A percentile compares a stretch with the other conserved stretches of the same genome.
Conservation (phyloP, 2,329 filamentous ascomycete genomes). For the Claviceps humidiphila region DNA sequence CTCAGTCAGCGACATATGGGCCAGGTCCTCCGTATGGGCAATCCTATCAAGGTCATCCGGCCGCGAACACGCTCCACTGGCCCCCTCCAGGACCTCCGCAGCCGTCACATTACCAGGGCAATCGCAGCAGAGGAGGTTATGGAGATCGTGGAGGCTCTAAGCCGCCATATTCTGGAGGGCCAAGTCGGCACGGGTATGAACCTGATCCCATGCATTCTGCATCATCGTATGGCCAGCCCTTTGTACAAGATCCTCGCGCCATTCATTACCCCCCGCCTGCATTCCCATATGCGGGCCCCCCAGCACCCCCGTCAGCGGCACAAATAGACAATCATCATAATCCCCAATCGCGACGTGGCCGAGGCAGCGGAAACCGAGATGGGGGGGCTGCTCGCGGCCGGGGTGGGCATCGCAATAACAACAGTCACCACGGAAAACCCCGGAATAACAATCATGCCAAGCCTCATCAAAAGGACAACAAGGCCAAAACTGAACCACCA, state of each 20-base stretch:
- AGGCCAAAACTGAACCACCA: constrained; percentile 25
- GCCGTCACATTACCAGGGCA: constrained; percentile 22
- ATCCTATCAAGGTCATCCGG: constrained; percentile 23
- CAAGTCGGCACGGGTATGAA: constrained; percentile 22
- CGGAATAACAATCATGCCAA: constrained; percentile 21
- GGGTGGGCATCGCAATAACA: constrained; percentile 15
- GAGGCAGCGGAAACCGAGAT: constrained; percentile 16
- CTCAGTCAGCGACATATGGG: constrained; percentile 31
- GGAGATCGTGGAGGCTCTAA: constrained; percentile 30
- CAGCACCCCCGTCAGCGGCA: constrained; percentile 21
- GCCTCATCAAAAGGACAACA: constrained; percentile 9
- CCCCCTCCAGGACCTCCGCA: constrained; percentile 19
- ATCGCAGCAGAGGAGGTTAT: constrained; percentile 32
- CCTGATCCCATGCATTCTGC: constrained; percentile 20
- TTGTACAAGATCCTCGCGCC: constrained; percentile 26
- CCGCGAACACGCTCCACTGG: constrained; percentile 8
- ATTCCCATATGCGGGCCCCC: constrained; percentile 27
- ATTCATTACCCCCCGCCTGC: constrained; percentile 21
- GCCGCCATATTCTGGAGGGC: constrained; percentile 15
- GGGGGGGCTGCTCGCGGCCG: constrained; percentile 30
- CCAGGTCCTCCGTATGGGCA: constrained; percentile 24
- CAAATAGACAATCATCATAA: constrained; percentile 22
- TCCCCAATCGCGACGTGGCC: constrained; percentile 22
- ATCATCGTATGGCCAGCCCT: constrained; percentile 25
- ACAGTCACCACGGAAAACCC: constrained; percentile 28